Conservation (phyloP, 352 stramenopile species). For the Pythium monospermum region DNA sequence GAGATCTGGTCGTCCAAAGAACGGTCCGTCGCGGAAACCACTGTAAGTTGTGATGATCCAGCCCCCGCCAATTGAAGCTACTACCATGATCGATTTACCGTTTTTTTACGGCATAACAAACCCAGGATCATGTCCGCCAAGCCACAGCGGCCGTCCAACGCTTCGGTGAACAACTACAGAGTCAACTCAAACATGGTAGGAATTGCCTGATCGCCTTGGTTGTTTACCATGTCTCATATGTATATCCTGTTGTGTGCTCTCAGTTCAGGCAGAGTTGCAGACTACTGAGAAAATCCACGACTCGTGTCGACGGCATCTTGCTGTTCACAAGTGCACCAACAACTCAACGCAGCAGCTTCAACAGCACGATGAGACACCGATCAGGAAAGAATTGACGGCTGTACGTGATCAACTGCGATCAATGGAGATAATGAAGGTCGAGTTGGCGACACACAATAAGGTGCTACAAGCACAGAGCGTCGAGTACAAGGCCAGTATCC, state of each 20-base stretch:
- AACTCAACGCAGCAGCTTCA: neutral
- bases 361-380: too few species aligned
- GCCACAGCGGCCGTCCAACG: conserved; percentile 13
- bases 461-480: conserved; percentile 13
- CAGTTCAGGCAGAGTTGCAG: conserved; percentile 8
- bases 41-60: too few species aligned
- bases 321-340: neutral
- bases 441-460: neutral
- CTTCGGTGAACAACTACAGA: conserved; percentile 9
- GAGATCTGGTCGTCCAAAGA: conserved; percentile 18
- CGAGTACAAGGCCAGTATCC: conserved; percentile 10
- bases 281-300: conserved; percentile 7
- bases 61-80: too few species aligned
- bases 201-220: neutral
- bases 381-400: neutral
- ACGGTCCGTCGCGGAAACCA: conserved; percentile 8
- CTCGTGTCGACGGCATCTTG: conserved; percentile 1
- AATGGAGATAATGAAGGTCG: neutral
- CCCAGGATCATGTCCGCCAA: conserved; percentile 21
- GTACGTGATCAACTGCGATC: neutral
- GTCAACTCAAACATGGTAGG: conserved; percentile 22
- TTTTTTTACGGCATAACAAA: too few species aligned
- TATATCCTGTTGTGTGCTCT: too few species aligned
- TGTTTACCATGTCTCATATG: neutral
- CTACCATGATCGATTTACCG: too few species aligned